A percentile compares a stretch with the other conserved stretches of the same genome.
These are phyloP conservation scores for Penstemon barbatus DNA, from an alignment of 257 asterid species.

Conservation along the genomic window DNA sequence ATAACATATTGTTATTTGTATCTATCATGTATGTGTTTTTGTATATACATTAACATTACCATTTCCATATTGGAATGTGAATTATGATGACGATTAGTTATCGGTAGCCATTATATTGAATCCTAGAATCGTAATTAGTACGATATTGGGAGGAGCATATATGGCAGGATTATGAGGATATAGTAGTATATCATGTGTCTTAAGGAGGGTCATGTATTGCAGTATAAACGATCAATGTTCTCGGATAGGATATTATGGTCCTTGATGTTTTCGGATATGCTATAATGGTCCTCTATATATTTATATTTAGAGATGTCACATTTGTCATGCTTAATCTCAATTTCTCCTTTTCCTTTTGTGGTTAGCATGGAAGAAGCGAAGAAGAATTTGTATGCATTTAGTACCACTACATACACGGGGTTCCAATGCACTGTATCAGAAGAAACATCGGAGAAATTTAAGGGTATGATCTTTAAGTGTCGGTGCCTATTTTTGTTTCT, in stretches of 20 bases:
- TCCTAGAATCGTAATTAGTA: background rate
- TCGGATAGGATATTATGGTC: no score
- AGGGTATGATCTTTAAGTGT: conserved; percentile 52
- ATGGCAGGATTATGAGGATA: background rate
- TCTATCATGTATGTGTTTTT: no score
- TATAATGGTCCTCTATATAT: no score
- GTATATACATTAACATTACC: no score
- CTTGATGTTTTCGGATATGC: no score
- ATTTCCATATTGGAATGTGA: no score
- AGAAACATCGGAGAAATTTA: conserved; percentile 95
- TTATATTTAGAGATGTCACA: no score
- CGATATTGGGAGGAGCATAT: background rate
- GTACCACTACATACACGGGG: conserved; percentile 97
- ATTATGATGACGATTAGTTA: background rate
- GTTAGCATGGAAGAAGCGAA: conserved; percentile 97
- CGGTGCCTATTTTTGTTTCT: background rate
- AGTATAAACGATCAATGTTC: background rate
- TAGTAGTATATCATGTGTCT: no score
- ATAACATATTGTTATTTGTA: no score
- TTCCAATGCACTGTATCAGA: conserved; percentile 97
- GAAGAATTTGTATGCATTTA: conserved; percentile 97
- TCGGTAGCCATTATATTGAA: conserved; percentile 16
- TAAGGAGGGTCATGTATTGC: no score
- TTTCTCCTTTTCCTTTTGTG: background rate
- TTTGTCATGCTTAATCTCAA: conserved; percentile 1